Evolutionary conservation across 345 rosid species (phyloP).

Genomic region (Adansonia digitata): DNA sequence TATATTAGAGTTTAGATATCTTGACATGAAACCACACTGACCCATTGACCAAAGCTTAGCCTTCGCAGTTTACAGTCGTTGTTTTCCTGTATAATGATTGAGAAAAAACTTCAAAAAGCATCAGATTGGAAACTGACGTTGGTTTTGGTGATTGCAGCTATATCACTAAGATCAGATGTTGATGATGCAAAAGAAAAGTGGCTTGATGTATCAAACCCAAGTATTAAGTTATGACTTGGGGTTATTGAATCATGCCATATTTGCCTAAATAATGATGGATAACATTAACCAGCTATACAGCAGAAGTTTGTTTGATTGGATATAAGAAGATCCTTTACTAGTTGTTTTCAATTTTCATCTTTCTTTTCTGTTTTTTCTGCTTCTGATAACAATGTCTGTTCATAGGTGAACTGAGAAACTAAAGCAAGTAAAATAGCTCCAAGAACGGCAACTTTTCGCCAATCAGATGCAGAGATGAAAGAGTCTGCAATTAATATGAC

Average conservation of each 20-base stretch:
- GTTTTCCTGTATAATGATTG: not conserved
- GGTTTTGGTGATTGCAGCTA: conserved; percentile 45
- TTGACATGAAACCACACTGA: not conserved
- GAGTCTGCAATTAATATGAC: conserved; percentile 52
- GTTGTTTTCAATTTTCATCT: conserved; percentile 19
- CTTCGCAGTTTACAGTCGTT: not conserved
- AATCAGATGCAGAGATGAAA: conserved; percentile 58
- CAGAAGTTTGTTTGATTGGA: conserved; percentile 13
- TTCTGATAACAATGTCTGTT: conserved; percentile 66
- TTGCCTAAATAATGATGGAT: not conserved
- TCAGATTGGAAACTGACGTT: conserved; percentile 23
- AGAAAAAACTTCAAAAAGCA: conserved; percentile 28
- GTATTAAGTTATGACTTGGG: conserved; percentile 40
- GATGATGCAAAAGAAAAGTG: conserved; percentile 54
- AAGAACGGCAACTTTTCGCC: conserved; percentile 78
- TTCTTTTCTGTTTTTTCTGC: conserved; percentile 29
- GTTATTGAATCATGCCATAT: conserved; percentile 47
- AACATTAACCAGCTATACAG: not conserved
- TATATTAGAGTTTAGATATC: not conserved
- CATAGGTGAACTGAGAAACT: conserved; percentile 58
- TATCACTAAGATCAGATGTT: conserved; percentile 39
- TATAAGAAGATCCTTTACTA: conserved; percentile 24
- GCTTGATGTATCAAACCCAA: conserved; percentile 64
- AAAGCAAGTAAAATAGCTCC: conserved; percentile 79
- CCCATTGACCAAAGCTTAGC: conserved; percentile 15